These are phyloP conservation scores for Claviceps paspali DNA, from an alignment of 2,329 filamentous ascomycete genomes.

Conservation along the genomic window DNA sequence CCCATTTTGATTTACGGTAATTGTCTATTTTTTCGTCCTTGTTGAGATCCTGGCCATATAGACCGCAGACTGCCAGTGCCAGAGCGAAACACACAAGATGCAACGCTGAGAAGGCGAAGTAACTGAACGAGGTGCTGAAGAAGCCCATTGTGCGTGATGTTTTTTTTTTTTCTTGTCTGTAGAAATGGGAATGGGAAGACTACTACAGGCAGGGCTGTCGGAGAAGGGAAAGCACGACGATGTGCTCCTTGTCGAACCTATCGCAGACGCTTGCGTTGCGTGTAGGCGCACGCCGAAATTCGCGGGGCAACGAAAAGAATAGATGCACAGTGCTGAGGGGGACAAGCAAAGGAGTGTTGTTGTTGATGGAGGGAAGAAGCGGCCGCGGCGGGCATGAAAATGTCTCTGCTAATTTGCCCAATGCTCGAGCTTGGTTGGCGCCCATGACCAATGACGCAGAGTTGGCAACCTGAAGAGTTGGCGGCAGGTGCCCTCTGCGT, in stretches of 20 bases:
- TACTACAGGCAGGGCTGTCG: not conserved
- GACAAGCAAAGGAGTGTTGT: no score
- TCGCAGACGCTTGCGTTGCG: not conserved
- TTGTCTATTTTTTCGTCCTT: constrained; percentile 31
- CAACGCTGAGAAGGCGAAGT: constrained; percentile 42
- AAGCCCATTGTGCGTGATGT: constrained; percentile 25
- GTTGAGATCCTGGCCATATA: constrained; percentile 59
- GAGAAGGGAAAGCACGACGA: not conserved
- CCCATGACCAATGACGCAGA: no score
- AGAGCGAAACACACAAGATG: constrained; percentile 66
- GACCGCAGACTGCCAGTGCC: constrained; percentile 59
- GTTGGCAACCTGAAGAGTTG: no score
- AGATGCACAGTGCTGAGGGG: no score
- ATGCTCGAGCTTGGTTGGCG: no score
- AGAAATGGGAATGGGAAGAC: not conserved
- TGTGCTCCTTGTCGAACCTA: not conserved
- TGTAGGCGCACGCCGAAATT: not conserved
- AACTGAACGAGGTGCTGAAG: constrained; percentile 28
- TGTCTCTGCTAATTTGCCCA: no score
- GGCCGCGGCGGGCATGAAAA: not conserved
- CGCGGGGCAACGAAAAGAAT: no score
- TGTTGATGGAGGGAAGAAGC: not conserved
- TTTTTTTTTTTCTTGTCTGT: no score
- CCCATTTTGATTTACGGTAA: constrained; percentile 54
- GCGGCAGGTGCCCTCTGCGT: no score